phyloP scores from a whole-genome alignment of 169 alveolate species.

The Eimeria acervulina region DNA sequence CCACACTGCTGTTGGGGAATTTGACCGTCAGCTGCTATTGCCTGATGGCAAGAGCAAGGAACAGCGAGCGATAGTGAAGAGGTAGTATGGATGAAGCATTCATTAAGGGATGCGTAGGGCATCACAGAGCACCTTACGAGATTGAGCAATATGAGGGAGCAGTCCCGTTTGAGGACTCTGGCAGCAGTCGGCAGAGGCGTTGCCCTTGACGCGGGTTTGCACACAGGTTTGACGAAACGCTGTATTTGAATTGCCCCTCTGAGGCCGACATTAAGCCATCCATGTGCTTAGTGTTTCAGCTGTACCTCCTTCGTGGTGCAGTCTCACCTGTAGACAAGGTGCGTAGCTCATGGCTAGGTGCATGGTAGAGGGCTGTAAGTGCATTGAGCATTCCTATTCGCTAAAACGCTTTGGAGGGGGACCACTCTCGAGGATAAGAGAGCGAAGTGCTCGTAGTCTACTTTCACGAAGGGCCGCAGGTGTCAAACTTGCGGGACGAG shows the following conservation, averaged over 20 bases:
- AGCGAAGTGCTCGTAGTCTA: background rate
- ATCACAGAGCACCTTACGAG: background rate
- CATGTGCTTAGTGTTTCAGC: conserved; percentile 87
- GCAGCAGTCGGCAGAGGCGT: background rate
- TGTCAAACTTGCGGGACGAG: background rate
- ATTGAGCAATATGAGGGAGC: background rate
- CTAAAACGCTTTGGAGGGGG: background rate
- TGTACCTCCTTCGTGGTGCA: conserved; percentile 84
- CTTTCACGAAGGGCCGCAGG: background rate
- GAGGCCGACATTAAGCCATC: conserved; percentile 87
- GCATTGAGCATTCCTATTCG: background rate
- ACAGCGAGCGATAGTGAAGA: background rate
- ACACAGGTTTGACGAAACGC: conserved; percentile 83
- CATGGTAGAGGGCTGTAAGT: background rate
- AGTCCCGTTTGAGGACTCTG: background rate
- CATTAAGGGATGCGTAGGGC: background rate
- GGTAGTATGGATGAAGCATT: background rate
- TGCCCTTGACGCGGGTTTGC: background rate
- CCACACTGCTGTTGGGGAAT: background rate
- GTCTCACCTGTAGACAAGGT: conserved; percentile 88
- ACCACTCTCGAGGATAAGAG: background rate
- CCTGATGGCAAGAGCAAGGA: background rate
- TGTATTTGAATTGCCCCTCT: conserved; percentile 86
- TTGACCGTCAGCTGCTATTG: background rate
- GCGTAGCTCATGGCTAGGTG: background rate